phyloP scores from a whole-genome alignment of 2,329 filamentous ascomycete species.

The Sporothrix globosa region DNA sequence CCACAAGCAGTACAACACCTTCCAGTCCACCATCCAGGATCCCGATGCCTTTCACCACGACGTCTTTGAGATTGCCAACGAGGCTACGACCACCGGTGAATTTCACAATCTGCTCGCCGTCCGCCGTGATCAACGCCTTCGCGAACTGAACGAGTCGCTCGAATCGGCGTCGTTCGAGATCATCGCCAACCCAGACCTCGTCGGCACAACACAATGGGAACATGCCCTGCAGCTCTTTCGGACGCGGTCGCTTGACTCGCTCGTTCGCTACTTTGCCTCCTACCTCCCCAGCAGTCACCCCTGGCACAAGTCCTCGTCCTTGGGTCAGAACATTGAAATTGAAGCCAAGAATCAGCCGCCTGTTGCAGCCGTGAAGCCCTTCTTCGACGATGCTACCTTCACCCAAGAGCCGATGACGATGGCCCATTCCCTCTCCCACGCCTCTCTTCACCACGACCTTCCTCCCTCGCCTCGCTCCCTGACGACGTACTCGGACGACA shows the following conservation, averaged over 20 bases:
- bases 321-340: not conserved
- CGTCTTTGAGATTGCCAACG: slow-evolving; percentile 60
- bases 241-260: slow-evolving; percentile 61
- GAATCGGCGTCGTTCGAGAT: slow-evolving; percentile 64
- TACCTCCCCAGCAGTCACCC: slow-evolving; percentile 58
- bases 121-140: slow-evolving; percentile 58
- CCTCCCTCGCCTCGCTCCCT: slow-evolving; percentile 56
- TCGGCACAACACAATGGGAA: slow-evolving; percentile 63
- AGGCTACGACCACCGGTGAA: slow-evolving; percentile 55
- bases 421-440: slow-evolving; percentile 35
- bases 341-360: not conserved
- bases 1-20: slow-evolving; percentile 63
- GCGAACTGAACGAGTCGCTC: slow-evolving; percentile 59
- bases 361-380: slow-evolving; percentile 40
- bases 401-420: slow-evolving; percentile 52
- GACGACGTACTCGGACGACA: slow-evolving; percentile 53
- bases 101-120: slow-evolving; percentile 59
- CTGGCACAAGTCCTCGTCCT: slow-evolving; percentile 46
- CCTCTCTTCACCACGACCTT: slow-evolving; percentile 42
- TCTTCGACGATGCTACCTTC: slow-evolving; percentile 51
- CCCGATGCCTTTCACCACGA: slow-evolving; percentile 65
- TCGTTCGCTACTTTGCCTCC: slow-evolving; percentile 62
- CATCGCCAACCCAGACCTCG: slow-evolving; percentile 61
- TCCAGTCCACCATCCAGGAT: slow-evolving; percentile 60
- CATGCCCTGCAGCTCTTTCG: slow-evolving; percentile 62